Evolutionary conservation across 1,284 basidiomycete species (phyloP), one percentile per base, ranked within the genome.

Genomic region (Marasmius fiardii): DNA sequence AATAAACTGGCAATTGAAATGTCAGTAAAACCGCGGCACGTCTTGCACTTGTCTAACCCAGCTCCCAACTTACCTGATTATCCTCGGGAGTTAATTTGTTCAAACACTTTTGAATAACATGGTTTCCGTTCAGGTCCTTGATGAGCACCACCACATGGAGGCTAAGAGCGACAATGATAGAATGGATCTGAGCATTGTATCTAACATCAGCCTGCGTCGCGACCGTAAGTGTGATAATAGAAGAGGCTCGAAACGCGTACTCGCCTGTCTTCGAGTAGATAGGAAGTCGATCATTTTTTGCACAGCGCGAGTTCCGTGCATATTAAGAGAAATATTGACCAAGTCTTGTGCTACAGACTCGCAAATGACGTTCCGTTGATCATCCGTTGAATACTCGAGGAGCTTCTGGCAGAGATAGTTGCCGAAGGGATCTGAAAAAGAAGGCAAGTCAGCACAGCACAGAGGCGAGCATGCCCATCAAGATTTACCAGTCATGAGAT

Each of bases 231-330:
- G 68, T 66, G 71, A 72, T 69, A 69, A 65, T 61, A 63, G 60
- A 66, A 57, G 61, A 61, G 47, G 34, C 58, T 45, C 14, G 28
- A 60, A 59, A 58, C 70, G 62, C 57, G 60, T 61, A 85, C 88
- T 81, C 76, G 78, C 90, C 88, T 95, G 93, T 67, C 95, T 82
- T 64, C 92, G 87, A 57, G 92, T 94, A n/a, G 94, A 95, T 67
- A 99, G 77, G 77, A 98, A 99, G 74, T 99, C 97, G 63, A 99
- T 98, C 95, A 98, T 99, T 81, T 99, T 99, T 77, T 99, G 97
- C 53, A 99, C 97, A 24, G 97, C 97, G 58, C 97, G 88, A 37
- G 97, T 99, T 41, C 97, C 97, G 74, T 99, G 97, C 97, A 99
- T 99, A 76, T 99, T 99, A 65, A 99, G 81, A 44, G 95, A 98